Conservation (phyloP, 257 asterid genomes). For the Ajuga chamaepitys region DNA sequence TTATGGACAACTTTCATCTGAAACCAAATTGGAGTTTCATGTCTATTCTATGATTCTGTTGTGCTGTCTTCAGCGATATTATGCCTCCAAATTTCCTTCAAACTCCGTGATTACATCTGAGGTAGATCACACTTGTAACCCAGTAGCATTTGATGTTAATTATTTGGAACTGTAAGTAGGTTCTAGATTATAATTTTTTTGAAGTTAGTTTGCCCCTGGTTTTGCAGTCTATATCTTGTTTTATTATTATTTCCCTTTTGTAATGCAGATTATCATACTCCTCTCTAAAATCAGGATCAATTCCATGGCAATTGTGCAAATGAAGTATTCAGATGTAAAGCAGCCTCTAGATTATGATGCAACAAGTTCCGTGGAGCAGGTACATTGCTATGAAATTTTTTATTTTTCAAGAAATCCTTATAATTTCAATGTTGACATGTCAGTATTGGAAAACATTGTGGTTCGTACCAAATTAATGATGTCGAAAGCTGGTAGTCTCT, state of each 20-base stretch:
- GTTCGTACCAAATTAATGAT: not conserved
- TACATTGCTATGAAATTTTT: slow-evolving; percentile 15
- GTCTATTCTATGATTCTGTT: slow-evolving; percentile 64
- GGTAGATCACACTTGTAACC: slow-evolving; percentile 31
- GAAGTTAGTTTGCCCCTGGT: not conserved
- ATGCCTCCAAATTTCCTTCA: slow-evolving; percentile 44
- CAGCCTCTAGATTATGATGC: slow-evolving; percentile 31
- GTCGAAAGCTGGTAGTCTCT: not conserved
- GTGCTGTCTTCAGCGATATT: slow-evolving; percentile 58
- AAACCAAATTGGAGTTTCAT: slow-evolving; percentile 72
- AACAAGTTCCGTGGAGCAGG: slow-evolving; percentile 77
- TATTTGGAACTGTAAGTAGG: not conserved
- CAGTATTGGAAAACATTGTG: not conserved
- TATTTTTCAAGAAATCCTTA: slow-evolving; percentile 1
- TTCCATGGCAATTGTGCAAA: slow-evolving; percentile 78
- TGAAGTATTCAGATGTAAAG: slow-evolving; percentile 49
- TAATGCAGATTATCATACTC: slow-evolving; percentile 60
- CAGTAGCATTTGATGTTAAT: not conserved
- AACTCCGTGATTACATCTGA: slow-evolving; percentile 44
- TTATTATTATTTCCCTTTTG: not conserved
- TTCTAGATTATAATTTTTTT: not conserved
- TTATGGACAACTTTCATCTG: slow-evolving; percentile 57
- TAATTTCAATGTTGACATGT: not conserved
- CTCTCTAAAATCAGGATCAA: slow-evolving; percentile 76
- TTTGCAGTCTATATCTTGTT: not conserved